Conservation (phyloP, 305 asterid species). For the Fraxinus baroniana region DNA sequence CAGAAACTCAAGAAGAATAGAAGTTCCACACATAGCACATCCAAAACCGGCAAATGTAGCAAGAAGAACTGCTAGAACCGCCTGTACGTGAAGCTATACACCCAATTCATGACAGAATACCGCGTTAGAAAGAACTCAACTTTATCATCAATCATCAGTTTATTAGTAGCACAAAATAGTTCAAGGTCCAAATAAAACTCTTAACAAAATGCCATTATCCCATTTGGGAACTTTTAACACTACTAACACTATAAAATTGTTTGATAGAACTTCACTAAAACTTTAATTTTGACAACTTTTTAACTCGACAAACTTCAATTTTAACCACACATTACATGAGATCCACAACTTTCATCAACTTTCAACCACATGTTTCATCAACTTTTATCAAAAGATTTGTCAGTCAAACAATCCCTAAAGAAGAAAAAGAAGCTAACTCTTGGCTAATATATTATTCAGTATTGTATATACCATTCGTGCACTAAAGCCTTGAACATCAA, state of each 20-base stretch:
- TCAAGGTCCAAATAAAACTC: background rate
- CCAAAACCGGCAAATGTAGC: constrained; percentile 57
- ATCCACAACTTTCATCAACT: background rate
- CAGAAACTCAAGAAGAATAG: constrained; percentile 37
- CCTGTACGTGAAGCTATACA: constrained; percentile 42
- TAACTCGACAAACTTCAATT: background rate
- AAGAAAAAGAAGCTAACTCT: background rate
- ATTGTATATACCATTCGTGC: background rate
- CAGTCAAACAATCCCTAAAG: background rate
- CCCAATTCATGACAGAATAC: background rate
- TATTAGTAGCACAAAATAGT: background rate
- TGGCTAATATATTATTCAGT: background rate
- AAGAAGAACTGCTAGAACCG: constrained; percentile 43
- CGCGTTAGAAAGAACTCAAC: background rate
- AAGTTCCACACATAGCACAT: constrained; percentile 51
- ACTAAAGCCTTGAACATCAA: background rate
- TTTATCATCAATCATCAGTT: background rate
- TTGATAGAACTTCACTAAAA: background rate
- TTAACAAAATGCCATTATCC: background rate
- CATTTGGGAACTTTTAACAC: background rate
- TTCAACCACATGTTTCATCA: too few relatives aligned
- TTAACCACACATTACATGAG: background rate
- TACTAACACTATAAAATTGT: too few relatives aligned
- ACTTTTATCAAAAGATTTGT: too few relatives aligned
- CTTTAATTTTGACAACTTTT: background rate